These are phyloP conservation scores for Phytophthora tubulina DNA, from an alignment of 352 stramenopile species.

Conservation along the genomic window DNA sequence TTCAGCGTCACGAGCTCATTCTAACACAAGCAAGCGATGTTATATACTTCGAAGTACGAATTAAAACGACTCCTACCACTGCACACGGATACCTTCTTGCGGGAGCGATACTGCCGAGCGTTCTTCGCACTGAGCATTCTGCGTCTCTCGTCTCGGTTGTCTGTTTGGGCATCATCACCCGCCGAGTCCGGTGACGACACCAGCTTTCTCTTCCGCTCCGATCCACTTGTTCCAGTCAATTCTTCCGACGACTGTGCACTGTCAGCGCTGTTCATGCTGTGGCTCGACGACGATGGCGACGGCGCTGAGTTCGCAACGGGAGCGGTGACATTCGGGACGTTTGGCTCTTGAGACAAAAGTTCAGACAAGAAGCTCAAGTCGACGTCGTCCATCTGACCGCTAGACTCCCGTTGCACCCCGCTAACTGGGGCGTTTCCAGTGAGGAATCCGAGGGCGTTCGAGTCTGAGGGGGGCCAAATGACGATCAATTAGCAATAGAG, in stretches of 20 bases:
- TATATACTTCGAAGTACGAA: not conserved
- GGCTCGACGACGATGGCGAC: slow-evolving; percentile 15
- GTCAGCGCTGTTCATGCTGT: slow-evolving; percentile 2
- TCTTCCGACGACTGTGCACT: slow-evolving; percentile 3
- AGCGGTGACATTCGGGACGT: slow-evolving; percentile 16
- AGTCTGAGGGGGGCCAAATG: not conserved
- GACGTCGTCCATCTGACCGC: slow-evolving; percentile 22
- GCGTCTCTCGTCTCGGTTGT: slow-evolving; percentile 41
- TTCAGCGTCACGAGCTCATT: slow-evolving; percentile 34
- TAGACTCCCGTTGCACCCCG: not conserved
- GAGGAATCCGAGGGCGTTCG: not conserved
- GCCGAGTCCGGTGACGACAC: not conserved
- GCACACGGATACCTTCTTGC: slow-evolving; percentile 44
- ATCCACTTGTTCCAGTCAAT: not conserved
- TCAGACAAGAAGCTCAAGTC: slow-evolving; percentile 59
- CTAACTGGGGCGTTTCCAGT: not conserved
- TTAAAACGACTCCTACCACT: not conserved
- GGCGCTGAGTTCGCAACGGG: not conserved
- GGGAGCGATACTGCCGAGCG: slow-evolving; percentile 48
- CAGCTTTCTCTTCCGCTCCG: slow-evolving; percentile 7
- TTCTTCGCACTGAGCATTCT: slow-evolving; percentile 49
- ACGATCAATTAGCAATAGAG: not conserved
- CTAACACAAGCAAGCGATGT: slow-evolving; percentile 9
- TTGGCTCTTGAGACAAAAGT: slow-evolving; percentile 54
- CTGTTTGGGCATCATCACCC: not conserved